Evolutionary conservation across 139 green algal species (phyloP).

Genomic region (Deuterostichococcus epilithicus): DNA sequence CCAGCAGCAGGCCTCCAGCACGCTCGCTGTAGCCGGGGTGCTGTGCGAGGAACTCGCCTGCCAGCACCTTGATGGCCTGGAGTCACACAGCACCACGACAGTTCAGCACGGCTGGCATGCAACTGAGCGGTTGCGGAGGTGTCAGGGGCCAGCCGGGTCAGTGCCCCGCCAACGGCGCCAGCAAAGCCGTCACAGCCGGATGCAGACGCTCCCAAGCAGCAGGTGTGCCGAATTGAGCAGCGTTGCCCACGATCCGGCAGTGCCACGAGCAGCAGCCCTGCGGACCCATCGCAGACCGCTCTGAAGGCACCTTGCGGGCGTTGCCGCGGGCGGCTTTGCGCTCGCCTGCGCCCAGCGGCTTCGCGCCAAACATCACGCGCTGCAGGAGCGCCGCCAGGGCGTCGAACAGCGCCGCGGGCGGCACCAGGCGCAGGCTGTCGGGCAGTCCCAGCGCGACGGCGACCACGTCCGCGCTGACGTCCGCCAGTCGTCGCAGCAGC

Average conservation of each 20-base stretch:
- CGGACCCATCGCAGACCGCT: no score
- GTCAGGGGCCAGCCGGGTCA: no score
- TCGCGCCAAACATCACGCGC: conserved; percentile 13
- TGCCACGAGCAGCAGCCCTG: no score
- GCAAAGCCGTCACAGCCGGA: no score
- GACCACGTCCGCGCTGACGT: conserved; percentile 31
- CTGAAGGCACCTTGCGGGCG: not conserved
- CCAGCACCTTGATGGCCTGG: not conserved
- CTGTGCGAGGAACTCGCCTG: not conserved
- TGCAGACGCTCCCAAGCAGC: no score
- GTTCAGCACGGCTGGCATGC: not conserved
- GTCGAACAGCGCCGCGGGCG: conserved; percentile 26
- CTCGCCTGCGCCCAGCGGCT: not conserved
- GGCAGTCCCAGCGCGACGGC: conserved; percentile 17
- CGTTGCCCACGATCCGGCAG: no score
- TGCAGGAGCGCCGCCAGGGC: conserved; percentile 27
- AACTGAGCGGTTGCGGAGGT: not conserved
- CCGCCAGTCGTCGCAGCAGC: conserved; percentile 14
- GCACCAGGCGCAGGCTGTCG: conserved; percentile 7
- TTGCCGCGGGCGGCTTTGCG: not conserved
- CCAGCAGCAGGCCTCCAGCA: not conserved
- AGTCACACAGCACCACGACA: not conserved
- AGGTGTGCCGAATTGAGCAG: no score
- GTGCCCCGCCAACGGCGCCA: no score
- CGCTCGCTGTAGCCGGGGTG: not conserved